Percentiles rank a stretch among this genome's conserved stretches.
Evolutionary conservation across 1,139 yeast species (phyloP).

Genomic region (Diutina ranongensis): DNA sequence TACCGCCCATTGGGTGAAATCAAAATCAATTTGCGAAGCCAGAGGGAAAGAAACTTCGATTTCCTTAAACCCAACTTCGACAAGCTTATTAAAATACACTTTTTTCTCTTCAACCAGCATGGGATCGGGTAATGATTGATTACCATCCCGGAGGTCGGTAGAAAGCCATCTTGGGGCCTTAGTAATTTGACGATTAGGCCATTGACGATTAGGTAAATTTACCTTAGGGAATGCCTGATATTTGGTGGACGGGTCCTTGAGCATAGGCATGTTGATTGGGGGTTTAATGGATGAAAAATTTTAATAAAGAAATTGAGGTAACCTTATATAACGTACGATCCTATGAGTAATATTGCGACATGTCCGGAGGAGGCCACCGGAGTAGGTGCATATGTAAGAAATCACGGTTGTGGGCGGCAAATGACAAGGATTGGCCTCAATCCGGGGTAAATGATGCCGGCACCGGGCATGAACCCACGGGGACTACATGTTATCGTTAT

Average conservation of each 20-base stretch:
- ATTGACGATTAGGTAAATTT: conserved; percentile 6
- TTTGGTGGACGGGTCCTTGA: conserved; percentile 4
- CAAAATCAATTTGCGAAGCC: conserved; percentile 4
- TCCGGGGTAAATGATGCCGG: too few relatives aligned
- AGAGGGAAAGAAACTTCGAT: conserved; percentile 6
- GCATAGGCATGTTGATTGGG: not conserved
- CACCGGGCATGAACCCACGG: too few relatives aligned
- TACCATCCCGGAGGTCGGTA: conserved; percentile 6
- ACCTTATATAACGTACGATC: not conserved
- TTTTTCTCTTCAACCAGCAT: conserved; percentile 6
- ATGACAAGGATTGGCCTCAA: too few relatives aligned
- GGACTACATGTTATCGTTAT: too few relatives aligned
- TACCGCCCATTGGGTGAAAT: conserved; percentile 5
- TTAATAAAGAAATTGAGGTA: not conserved
- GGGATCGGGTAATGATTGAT: conserved; percentile 6
- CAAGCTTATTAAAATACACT: conserved; percentile 5
- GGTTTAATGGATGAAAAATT: not conserved
- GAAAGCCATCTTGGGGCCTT: conserved; percentile 6
- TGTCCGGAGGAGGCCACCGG: not conserved
- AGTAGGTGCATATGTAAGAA: not conserved
- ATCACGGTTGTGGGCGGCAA: not conserved
- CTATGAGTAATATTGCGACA: not conserved
- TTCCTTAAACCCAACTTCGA: conserved; percentile 6
- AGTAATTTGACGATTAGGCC: conserved; percentile 1
- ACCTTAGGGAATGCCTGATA: conserved; percentile 4